Evolutionary conservation across 257 asterid species (phyloP).

Genomic region (Eucommia ulmoides): DNA sequence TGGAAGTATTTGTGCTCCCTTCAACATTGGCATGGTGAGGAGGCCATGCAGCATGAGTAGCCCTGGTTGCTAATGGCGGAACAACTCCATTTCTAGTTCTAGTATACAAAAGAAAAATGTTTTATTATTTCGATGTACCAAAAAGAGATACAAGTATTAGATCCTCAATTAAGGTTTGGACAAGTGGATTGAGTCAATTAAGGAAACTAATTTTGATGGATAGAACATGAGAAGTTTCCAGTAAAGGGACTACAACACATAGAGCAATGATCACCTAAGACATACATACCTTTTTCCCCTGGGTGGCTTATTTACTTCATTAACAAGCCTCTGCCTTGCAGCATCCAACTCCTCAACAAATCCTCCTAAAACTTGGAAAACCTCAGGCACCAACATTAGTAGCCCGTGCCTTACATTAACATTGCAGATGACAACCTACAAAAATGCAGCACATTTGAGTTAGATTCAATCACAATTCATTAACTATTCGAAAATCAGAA

Average conservation of each 20-base stretch:
- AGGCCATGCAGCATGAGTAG: conserved; percentile 86
- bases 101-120: conserved; percentile 5
- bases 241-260: background rate
- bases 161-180: too few species aligned
- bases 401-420: conserved; percentile 77
- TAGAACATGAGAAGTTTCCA: conserved; percentile 3
- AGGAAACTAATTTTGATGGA: too few species aligned
- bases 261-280: too few species aligned
- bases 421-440: conserved; percentile 68
- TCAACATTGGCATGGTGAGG: conserved; percentile 23
- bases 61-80: conserved; percentile 58
- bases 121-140: too few species aligned
- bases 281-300: conserved; percentile 85
- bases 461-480: too few species aligned
- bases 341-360: conserved; percentile 70
- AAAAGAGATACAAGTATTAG: too few species aligned
- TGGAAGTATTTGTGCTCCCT: conserved; percentile 21
- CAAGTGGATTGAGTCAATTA: too few species aligned
- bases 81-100: conserved; percentile 50
- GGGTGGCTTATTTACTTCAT: conserved; percentile 89
- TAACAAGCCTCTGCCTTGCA: conserved; percentile 70
- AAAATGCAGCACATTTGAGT: background rate
- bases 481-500: too few species aligned
- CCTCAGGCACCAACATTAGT: conserved; percentile 91
- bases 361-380: conserved; percentile 74